phyloP scores from a whole-genome alignment of 2,329 filamentous ascomycete genomes.

The Aspergillus flavus region DNA sequence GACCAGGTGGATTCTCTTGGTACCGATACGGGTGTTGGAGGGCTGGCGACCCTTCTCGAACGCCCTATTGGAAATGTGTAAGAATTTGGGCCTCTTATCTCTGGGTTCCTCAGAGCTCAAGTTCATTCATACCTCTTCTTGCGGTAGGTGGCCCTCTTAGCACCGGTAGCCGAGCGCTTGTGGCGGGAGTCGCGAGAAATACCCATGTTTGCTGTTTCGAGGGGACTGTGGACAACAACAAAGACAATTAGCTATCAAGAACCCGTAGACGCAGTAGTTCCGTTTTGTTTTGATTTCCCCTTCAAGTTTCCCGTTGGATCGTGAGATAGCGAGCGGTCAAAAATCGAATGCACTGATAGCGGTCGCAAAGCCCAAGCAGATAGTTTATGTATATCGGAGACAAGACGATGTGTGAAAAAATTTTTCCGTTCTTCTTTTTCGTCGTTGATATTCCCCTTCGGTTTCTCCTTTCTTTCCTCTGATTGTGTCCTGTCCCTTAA shows the following conservation, averaged over 20 bases:
- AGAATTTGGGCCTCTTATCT: conserved; percentile 52
- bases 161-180: conserved; percentile 99
- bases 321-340: not conserved
- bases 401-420: not conserved
- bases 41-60: conserved; percentile 99
- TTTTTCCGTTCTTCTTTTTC: not conserved
- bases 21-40: conserved; percentile 98
- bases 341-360: not conserved
- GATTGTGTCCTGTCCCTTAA: not conserved
- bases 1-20: conserved; percentile 95
- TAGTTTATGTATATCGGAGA: not conserved
- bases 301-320: not conserved
- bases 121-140: conserved; percentile 59
- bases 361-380: conserved; percentile 1
- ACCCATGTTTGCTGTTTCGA: conserved; percentile 86
- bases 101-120: conserved; percentile 34
- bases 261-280: not conserved
- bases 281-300: not conserved
- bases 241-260: conserved; percentile 4
- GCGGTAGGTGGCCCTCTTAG: conserved; percentile 92
- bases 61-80: conserved; percentile 79
- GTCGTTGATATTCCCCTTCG: not conserved
- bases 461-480: conserved; percentile 2
- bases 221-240: conserved; percentile 37
- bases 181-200: conserved; percentile 99